phyloP scores from a whole-genome alignment of 345 rosid genomes.

The Combretum micranthum region DNA sequence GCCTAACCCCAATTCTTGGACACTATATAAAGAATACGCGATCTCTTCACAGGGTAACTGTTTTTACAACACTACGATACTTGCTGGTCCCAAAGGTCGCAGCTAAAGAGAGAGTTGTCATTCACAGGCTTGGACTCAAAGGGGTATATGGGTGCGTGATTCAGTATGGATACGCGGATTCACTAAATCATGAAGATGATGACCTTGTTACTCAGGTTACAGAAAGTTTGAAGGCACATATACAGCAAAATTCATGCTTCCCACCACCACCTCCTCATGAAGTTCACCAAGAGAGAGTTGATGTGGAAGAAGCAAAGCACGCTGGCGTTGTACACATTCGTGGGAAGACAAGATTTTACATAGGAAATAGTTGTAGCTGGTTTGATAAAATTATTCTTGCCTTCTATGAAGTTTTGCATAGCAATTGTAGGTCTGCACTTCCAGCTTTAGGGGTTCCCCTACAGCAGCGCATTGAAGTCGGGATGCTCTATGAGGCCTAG shows the following conservation, averaged over 20 bases:
- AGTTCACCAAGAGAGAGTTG: slow-evolving; percentile 28
- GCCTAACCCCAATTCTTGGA: slow-evolving; percentile 70
- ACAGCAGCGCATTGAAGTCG: slow-evolving; percentile 47
- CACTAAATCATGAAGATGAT: slow-evolving; percentile 42
- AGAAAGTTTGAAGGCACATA: slow-evolving; percentile 25
- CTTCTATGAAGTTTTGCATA: slow-evolving; percentile 54
- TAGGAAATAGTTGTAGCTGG: slow-evolving; percentile 35
- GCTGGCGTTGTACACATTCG: slow-evolving; percentile 48
- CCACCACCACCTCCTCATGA: slow-evolving; percentile 9
- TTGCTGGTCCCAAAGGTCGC: slow-evolving; percentile 54
- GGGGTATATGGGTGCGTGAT: slow-evolving; percentile 54
- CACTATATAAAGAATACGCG: slow-evolving; percentile 73
- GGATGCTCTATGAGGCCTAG: slow-evolving; percentile 62
- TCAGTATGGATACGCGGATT: slow-evolving; percentile 65
- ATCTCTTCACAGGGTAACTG: slow-evolving; percentile 70
- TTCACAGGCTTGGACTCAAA: slow-evolving; percentile 27
- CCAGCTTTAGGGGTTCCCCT: slow-evolving; percentile 50
- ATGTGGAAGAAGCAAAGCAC: slow-evolving; percentile 30
- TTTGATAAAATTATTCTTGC: slow-evolving; percentile 47
- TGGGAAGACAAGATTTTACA: slow-evolving; percentile 57
- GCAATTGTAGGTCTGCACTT: slow-evolving; percentile 55
- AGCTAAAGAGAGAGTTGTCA: slow-evolving; percentile 38
- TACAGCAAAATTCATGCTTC: slow-evolving; percentile 14
- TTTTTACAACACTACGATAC: slow-evolving; percentile 66
- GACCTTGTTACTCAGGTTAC: slow-evolving; percentile 43